phyloP scores from a whole-genome alignment of 176 grass and related monocot genomes.

The Oryza longistaminata region DNA sequence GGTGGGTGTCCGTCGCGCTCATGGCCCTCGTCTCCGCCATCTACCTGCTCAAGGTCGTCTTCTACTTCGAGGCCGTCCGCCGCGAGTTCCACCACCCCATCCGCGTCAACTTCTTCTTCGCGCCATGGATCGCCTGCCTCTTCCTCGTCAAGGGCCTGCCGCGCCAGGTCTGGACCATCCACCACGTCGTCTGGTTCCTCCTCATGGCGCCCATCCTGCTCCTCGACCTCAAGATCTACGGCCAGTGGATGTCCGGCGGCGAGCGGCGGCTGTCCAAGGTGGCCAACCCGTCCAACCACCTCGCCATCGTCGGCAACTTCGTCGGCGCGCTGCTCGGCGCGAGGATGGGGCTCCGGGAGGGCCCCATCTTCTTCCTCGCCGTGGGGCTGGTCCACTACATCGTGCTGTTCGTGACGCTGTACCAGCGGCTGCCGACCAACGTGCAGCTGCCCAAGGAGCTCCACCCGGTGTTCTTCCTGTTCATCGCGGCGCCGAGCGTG shows the following conservation, averaged over 20 bases:
- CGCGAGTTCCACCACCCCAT: slow-evolving; percentile 80
- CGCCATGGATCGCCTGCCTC: slow-evolving; percentile 71
- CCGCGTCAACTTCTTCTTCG: slow-evolving; percentile 87
- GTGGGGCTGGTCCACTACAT: slow-evolving; percentile 69
- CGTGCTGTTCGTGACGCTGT: slow-evolving; percentile 78
- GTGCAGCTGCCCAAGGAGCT: slow-evolving; percentile 57
- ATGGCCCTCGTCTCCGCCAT: slow-evolving; percentile 46
- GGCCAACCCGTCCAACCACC: slow-evolving; percentile 71
- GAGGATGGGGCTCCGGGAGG: slow-evolving; percentile 53
- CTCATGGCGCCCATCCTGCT: slow-evolving; percentile 57
- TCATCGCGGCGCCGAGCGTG: slow-evolving; percentile 58
- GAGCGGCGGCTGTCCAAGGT: slow-evolving; percentile 65
- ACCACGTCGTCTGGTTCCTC: slow-evolving; percentile 44
- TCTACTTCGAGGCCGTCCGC: slow-evolving; percentile 60
- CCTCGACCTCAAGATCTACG: slow-evolving; percentile 79
- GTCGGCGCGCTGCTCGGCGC: slow-evolving; percentile 52
- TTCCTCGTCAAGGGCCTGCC: slow-evolving; percentile 61
- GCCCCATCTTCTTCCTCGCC: slow-evolving; percentile 55
- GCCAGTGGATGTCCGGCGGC: slow-evolving; percentile 77
- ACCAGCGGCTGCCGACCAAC: slow-evolving; percentile 64
- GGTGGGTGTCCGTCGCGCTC: slow-evolving; percentile 60
- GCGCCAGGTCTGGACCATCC: neutral
- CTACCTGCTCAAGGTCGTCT: slow-evolving; percentile 67
- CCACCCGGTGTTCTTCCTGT: slow-evolving; percentile 85
- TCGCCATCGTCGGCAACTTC: slow-evolving; percentile 71